Conservation (phyloP, 164 flowering plant genomes). For the Vitis rotundifolia region DNA sequence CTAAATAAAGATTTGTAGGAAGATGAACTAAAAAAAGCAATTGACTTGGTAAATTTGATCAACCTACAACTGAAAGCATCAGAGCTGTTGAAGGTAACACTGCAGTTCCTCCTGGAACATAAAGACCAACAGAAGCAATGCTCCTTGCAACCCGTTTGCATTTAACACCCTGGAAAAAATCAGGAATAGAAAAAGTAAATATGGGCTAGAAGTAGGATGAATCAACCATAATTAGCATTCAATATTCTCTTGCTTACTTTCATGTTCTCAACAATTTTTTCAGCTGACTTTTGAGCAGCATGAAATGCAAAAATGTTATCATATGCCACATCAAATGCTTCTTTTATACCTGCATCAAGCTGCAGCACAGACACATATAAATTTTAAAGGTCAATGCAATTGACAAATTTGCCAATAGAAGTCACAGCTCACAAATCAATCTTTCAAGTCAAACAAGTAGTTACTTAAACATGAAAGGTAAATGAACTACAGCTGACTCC, state of each 20-base stretch:
- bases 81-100: constrained; percentile 97
- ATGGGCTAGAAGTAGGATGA: background rate
- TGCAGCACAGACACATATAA: constrained; percentile 18
- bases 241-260: constrained; percentile 43
- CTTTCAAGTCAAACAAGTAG: background rate
- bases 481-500: too few species aligned
- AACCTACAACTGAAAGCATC: constrained; percentile 91
- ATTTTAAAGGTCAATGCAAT: too few species aligned
- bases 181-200: background rate
- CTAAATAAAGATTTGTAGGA: constrained; percentile 6
- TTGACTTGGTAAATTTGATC: background rate
- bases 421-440: background rate
- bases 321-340: constrained; percentile 96
- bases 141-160: constrained; percentile 92
- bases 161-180: constrained; percentile 71
- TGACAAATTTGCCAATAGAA: background rate
- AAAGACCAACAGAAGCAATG: constrained; percentile 90
- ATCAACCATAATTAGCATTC: background rate
- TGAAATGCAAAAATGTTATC: constrained; percentile 93
- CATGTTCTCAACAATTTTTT: constrained; percentile 85
- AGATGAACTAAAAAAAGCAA: constrained; percentile 9
- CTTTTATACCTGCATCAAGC: constrained; percentile 74
- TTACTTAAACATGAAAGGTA: too few species aligned
- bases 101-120: constrained; percentile 99
- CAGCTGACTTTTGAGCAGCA: constrained; percentile 74